Evolutionary conservation across 2,329 filamentous ascomycete species (phyloP).

Genomic region (Calonectria fujianensis): DNA sequence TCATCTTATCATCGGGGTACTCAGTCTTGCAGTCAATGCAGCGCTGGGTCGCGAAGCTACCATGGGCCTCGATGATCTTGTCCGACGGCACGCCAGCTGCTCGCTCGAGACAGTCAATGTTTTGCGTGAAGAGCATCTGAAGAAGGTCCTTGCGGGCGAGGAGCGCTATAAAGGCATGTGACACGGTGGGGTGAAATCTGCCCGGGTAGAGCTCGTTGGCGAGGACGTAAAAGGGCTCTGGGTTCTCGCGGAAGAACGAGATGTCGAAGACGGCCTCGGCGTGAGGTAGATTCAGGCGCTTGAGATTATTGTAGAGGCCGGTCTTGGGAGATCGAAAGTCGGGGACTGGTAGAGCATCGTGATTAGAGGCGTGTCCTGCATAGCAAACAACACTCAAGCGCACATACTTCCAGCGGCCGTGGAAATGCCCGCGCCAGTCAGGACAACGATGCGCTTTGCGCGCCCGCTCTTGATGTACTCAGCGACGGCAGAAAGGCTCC

Average conservation of each 20-base stretch:
- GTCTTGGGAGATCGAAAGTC: conserved; percentile 96
- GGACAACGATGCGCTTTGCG: conserved; percentile 84
- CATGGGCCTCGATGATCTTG: conserved; percentile 93
- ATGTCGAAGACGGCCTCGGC: conserved; percentile 97
- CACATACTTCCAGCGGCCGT: conserved; percentile 78
- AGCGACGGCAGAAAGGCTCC: conserved; percentile 85
- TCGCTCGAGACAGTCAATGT: conserved; percentile 96
- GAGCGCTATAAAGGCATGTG: conserved; percentile 91
- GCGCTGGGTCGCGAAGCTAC: conserved; percentile 92
- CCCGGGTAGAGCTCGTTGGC: conserved; percentile 95
- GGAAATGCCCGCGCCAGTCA: conserved; percentile 93
- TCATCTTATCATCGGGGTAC: conserved; percentile 86
- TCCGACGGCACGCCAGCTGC: conserved; percentile 88
- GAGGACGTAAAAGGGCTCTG: conserved; percentile 92
- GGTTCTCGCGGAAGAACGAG: conserved; percentile 88
- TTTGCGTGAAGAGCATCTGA: conserved; percentile 94
- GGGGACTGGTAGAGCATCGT: conserved; percentile 76
- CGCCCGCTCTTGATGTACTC: conserved; percentile 83
- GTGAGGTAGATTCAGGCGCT: conserved; percentile 88
- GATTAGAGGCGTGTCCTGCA: neutral
- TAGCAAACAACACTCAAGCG: neutral
- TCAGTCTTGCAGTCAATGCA: conserved; percentile 90
- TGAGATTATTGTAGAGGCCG: conserved; percentile 94
- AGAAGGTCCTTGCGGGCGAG: conserved; percentile 87
- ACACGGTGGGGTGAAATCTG: conserved; percentile 89